Evolutionary conservation across 1,284 basidiomycete species (phyloP), one percentile per base, ranked within the genome.

Genomic region (Vanrija pseudolonga): DNA sequence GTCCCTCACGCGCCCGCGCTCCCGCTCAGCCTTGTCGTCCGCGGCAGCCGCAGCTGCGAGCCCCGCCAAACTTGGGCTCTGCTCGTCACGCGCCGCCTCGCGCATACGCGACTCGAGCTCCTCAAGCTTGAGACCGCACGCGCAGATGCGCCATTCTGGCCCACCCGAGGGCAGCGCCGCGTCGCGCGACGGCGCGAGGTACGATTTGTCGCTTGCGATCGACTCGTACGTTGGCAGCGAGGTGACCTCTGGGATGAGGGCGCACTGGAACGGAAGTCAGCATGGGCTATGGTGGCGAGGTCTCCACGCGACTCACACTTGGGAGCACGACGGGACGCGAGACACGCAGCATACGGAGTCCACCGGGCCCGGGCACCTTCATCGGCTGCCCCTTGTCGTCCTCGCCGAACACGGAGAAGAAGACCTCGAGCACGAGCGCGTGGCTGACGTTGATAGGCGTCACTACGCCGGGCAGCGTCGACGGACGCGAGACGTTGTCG

Each of bases 391-490:
- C 64, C 5, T 47, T 36, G 36, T 62, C 54, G 43, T 66, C 60
- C 46, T 68, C 64, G 6, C 61, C 65, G 23, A 59, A 61, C 8
- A 70, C 61, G 0, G 66, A 65, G 49, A 70, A 72, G 51, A 59
- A 65, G 14, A 70, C 62, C 37, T 72, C 65, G 22, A 66, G 53
- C 7, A 62, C 54, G 15, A 72, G 53, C 22, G 59, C 51, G 50
- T 72, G 70, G 4, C 57, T 50, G 5, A 72, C 70, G 18, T 51
- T 56, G 49, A 72, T 66, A 3, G 70, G 70, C n/a, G 70, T 69
- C 15, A 64, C 52, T 24, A 66, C 59, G 4, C 67, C 58, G 17
- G 54, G 53, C n/a, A 62, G 47, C 19, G 64, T 61, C 14, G 57
- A 53, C 3, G 65, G 65, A 7, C 65, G 45, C 2, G 56, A 57